These are phyloP conservation scores for Mycena rosella DNA, from an alignment of 768 basidiomycete genomes.

Conservation along the genomic window DNA sequence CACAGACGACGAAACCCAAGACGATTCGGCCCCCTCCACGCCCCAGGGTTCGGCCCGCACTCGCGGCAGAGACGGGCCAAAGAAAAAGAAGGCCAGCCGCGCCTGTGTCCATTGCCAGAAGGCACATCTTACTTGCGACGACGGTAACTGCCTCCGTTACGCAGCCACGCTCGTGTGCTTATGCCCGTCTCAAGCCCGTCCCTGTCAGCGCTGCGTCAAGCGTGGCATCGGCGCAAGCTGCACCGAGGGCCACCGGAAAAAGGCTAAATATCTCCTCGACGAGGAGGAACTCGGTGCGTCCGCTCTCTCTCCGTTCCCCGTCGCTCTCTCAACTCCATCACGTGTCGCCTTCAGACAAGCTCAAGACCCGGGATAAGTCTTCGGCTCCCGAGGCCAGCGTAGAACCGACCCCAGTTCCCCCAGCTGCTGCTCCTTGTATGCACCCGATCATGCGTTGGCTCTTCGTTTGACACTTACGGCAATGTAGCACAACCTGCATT, in stretches of 20 bases:
- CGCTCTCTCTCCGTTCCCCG: conserved; percentile 34
- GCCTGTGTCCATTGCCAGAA: conserved; percentile 98
- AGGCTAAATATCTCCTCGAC: conserved; percentile 96
- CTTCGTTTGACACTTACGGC: conserved; percentile 27
- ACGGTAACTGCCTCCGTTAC: conserved; percentile 71
- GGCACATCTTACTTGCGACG: conserved; percentile 98
- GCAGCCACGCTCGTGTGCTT: conserved; percentile 36
- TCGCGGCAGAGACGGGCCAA: conserved; percentile 80
- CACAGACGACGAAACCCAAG: conserved; percentile 66
- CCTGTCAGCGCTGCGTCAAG: conserved; percentile 96
- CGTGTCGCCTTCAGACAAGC: conserved; percentile 60
- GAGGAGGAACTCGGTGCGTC: conserved; percentile 89
- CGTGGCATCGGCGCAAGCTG: conserved; percentile 91
- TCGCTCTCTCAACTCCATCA: conserved; percentile 46
- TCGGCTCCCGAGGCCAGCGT: conserved; percentile 55
- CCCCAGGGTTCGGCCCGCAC: conserved; percentile 53
- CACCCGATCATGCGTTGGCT: background rate
- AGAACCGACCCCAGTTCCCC: conserved; percentile 42
- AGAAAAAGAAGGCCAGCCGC: conserved; percentile 95
- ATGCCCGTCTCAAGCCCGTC: conserved; percentile 74
- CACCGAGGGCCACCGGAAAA: conserved; percentile 95
- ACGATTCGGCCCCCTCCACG: conserved; percentile 62
- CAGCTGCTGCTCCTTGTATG: conserved; percentile 51
- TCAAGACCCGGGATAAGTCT: conserved; percentile 60
- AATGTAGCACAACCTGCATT: conserved; percentile 50